phyloP scores from a whole-genome alignment of 2,329 filamentous ascomycete species.

The Endoconidiophora laricicola region DNA sequence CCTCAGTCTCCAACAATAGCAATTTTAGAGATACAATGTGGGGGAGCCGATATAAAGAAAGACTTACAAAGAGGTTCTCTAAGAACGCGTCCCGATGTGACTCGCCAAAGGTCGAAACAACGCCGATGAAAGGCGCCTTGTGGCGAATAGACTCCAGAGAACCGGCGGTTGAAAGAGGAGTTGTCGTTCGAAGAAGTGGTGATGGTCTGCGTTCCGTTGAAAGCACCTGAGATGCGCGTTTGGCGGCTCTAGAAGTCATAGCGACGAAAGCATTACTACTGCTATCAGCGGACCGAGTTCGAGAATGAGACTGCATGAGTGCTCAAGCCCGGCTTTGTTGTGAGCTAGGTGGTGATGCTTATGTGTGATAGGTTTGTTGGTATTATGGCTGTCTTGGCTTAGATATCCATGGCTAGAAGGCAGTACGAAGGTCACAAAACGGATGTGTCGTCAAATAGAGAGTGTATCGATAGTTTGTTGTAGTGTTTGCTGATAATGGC shows the following conservation, averaged over 20 bases:
- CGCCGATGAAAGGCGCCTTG: conserved; percentile 10
- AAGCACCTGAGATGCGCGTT: conserved; percentile 7
- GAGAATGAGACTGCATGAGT: conserved; percentile 9
- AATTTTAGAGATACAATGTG: background rate
- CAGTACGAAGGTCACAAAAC: background rate
- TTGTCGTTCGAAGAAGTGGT: background rate
- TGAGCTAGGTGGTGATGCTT: background rate
- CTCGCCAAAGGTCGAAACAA: conserved; percentile 11
- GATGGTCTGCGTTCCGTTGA: conserved; percentile 6
- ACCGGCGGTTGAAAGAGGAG: background rate
- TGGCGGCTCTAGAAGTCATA: conserved; percentile 2
- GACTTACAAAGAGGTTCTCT: conserved; percentile 11
- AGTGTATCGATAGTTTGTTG: too few relatives aligned
- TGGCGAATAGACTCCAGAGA: conserved; percentile 6
- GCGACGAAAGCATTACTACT: background rate
- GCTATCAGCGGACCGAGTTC: conserved; percentile 9
- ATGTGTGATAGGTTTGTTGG: background rate
- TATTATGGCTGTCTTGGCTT: background rate
- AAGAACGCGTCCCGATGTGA: conserved; percentile 7
- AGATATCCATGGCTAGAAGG: conserved; percentile 6
- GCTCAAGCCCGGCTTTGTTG: background rate
- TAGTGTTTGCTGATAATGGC: too few relatives aligned
- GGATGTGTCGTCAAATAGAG: too few relatives aligned
- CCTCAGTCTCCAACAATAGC: background rate
- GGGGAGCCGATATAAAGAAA: background rate